Evolutionary conservation across 805 yeast species (phyloP).

Genomic region (Kuraishia floccosa): DNA sequence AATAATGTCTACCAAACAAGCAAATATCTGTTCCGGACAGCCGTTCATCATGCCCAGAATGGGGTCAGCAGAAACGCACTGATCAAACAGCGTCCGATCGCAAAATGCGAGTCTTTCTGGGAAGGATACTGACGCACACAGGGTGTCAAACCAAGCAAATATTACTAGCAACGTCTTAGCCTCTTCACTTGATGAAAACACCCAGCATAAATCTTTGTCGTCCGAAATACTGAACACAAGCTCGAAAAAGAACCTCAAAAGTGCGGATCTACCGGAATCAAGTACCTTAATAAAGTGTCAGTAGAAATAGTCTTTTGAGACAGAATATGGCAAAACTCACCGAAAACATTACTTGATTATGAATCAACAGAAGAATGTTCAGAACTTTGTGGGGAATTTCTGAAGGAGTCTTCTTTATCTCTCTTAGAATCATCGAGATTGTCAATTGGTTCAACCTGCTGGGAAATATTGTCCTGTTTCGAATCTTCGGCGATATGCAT

Average conservation of each 20-base stretch:
- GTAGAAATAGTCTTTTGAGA: no score
- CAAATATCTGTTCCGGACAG: slow-evolving; percentile 1
- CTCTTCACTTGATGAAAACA: background rate
- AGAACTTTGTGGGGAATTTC: no score
- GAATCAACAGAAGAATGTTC: no score
- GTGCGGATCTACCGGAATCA: slow-evolving; percentile 1
- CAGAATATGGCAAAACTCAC: no score
- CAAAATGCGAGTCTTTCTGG: background rate
- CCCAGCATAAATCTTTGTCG: background rate
- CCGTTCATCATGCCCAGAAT: background rate
- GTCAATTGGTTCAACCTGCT: no score
- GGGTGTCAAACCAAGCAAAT: background rate
- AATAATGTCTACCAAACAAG: background rate
- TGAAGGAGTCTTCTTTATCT: no score
- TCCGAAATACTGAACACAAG: background rate
- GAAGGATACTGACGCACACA: background rate
- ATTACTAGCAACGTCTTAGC: background rate
- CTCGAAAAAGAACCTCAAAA: background rate
- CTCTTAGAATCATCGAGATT: no score
- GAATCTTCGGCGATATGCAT: no score
- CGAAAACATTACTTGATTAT: no score
- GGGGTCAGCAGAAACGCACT: background rate
- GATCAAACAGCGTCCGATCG: background rate
- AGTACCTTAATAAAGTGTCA: no score
- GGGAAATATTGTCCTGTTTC: no score